Evolutionary conservation across 2,329 filamentous ascomycete species (phyloP).

Genomic region (Xylogone sp.): DNA sequence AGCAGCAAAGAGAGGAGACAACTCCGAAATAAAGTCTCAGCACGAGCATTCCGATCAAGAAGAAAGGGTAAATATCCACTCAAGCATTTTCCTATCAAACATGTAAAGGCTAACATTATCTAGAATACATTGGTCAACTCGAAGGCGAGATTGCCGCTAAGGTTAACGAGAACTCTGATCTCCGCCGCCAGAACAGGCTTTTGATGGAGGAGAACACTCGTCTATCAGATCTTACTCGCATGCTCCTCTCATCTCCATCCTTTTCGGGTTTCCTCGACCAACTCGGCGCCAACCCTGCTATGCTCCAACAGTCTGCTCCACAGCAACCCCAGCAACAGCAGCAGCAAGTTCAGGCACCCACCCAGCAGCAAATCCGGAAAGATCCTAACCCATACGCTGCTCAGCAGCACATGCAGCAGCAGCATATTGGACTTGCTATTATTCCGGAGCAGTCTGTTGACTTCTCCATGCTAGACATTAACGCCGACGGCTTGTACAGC

Average conservation of each 20-base stretch:
- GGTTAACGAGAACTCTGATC: conserved; percentile 76
- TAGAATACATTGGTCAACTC: conserved; percentile 95
- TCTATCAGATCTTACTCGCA: conserved; percentile 72
- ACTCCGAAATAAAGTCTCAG: conserved; percentile 98
- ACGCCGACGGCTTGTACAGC: conserved; percentile 46
- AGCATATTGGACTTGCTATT: conserved; percentile 77
- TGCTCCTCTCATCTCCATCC: conserved; percentile 74
- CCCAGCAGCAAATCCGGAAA: conserved; percentile 55
- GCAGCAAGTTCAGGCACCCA: conserved; percentile 37
- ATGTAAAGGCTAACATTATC: conserved; percentile 49
- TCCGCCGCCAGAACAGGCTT: conserved; percentile 76
- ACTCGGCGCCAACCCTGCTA: conserved; percentile 56
- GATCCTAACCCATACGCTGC: conserved; percentile 60
- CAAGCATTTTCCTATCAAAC: too few species aligned
- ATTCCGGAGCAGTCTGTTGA: conserved; percentile 77
- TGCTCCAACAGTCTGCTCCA: conserved; percentile 33
- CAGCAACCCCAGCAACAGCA: conserved; percentile 25
- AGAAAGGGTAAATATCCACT: conserved; percentile 85
- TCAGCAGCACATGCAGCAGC: conserved; percentile 50
- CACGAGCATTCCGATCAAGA: conserved; percentile 93
- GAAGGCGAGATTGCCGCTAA: conserved; percentile 84
- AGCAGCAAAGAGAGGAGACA: conserved; percentile 95
- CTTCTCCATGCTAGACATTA: conserved; percentile 66
- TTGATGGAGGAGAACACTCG: conserved; percentile 84
- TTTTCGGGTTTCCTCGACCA: conserved; percentile 79